Evolutionary conservation across 306 rosid genomes (phyloP), one percentile per base, ranked within the genome.

Genomic region (Hippophae gyantsensis): DNA sequence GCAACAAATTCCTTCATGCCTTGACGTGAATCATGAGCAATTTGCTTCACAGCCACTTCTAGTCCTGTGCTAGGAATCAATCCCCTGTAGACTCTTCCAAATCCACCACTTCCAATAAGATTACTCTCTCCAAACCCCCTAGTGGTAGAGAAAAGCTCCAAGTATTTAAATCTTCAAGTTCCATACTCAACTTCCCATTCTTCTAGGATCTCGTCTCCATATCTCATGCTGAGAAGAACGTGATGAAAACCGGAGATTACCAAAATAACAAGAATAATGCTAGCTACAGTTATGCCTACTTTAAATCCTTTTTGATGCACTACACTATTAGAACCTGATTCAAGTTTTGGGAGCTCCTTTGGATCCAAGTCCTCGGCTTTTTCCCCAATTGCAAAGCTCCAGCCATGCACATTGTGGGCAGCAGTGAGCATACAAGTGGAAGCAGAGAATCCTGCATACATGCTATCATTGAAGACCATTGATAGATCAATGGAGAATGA

Each of bases 1-100:
- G 79, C 79, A 7, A 67, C 66, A 56, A 70, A 74, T 60, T 74
- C 83, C 69, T 51, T 74, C 71, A 66, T 70, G 8, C 77, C 83
- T 48, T 70, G 76, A 7, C 61, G 48, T 6, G 74, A 74, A 64
- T 66, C 56, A 57, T 67, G 70, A 50, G 69, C 60, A 23, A 70
- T 56, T 48, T 50, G 43, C 66, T 74, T 78, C 18, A 67, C 64
- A n/a, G 72, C 72, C 23, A 78, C 66, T 62, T 73, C 74, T 45
- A 67, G 50, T 13, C 72, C 67, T 54, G 76, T 70, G 49, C 60
- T 10, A 10, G 60, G 76, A 11, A 66, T n/a, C 42, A 74, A 52
- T 13, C 74, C 74, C 57, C 7, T 54, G 69, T 74, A 66, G 51
- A 70, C 82, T 54, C 52, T 78, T 9, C 82, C 74, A 66, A 78